phyloP scores from a whole-genome alignment of 805 yeast genomes.

The Diddensiella santjacobensis region DNA sequence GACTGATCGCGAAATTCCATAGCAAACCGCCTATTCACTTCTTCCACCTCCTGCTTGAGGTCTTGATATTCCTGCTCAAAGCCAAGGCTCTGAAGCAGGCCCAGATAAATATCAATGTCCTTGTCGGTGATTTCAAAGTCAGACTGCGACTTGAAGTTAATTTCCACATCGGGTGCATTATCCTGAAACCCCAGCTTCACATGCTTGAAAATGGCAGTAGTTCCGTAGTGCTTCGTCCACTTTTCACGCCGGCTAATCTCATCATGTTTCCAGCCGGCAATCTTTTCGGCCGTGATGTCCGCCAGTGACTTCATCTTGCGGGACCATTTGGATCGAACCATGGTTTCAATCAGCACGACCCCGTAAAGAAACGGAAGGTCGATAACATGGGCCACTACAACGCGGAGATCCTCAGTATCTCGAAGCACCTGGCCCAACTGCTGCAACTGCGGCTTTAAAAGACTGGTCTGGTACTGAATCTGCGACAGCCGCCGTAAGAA shows the following conservation, averaged over 20 bases:
- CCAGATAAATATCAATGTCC: constrained; percentile 11
- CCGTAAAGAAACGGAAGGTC: constrained; percentile 39
- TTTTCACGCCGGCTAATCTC: constrained; percentile 52
- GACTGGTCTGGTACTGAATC: constrained; percentile 29
- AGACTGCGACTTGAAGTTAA: constrained; percentile 7
- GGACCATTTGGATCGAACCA: constrained; percentile 33
- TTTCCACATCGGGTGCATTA: constrained; percentile 4
- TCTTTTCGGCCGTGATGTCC: constrained; percentile 44
- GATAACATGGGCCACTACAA: constrained; percentile 32
- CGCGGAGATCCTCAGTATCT: constrained; percentile 29
- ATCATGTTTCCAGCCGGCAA: constrained; percentile 52
- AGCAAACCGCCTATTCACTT: constrained; percentile 19
- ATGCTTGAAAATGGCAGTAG: constrained; percentile 2
- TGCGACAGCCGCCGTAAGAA: constrained; percentile 23
- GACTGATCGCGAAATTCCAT: background rate
- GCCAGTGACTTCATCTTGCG: constrained; percentile 20
- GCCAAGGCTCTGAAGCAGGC: constrained; percentile 23
- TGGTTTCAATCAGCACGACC: constrained; percentile 33
- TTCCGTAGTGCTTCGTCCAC: constrained; percentile 64
- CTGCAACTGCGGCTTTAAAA: constrained; percentile 28
- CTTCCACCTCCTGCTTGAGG: constrained; percentile 29
- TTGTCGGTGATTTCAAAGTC: constrained; percentile 23
- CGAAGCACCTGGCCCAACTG: constrained; percentile 24
- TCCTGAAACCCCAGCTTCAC: constrained; percentile 2
- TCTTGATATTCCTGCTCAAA: constrained; percentile 26